These are phyloP conservation scores for Boletus rufocinnamomeus DNA, from an alignment of 768 basidiomycete species.

Conservation along the genomic window DNA sequence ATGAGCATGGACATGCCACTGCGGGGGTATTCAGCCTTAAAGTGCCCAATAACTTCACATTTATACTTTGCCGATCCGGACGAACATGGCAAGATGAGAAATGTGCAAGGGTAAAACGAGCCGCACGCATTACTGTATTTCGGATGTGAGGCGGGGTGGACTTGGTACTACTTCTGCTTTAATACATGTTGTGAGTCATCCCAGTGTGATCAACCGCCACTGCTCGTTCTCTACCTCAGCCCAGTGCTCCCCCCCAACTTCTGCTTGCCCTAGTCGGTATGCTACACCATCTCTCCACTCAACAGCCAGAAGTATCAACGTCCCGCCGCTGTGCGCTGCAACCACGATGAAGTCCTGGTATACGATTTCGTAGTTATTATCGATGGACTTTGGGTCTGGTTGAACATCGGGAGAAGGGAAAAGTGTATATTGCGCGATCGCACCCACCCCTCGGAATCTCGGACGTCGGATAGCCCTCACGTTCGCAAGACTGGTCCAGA, in stretches of 20 bases:
- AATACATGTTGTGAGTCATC: background rate
- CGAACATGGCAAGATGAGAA: too few relatives aligned
- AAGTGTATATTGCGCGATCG: background rate
- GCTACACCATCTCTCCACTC: conserved; percentile 20
- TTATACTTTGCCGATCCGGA: too few relatives aligned
- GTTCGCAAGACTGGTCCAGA: conserved; percentile 18
- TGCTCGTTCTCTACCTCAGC: conserved; percentile 3
- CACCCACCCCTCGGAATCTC: accelerated
- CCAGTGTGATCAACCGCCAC: conserved; percentile 14
- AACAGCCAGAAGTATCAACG: conserved; percentile 10
- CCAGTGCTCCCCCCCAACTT: background rate
- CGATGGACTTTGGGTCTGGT: background rate
- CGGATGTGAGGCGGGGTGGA: background rate
- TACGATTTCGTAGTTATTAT: background rate
- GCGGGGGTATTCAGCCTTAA: background rate
- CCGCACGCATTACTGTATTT: background rate
- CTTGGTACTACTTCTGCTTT: background rate
- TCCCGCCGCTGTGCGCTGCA: background rate
- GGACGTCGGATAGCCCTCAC: background rate
- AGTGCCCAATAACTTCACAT: background rate
- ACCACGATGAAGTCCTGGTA: conserved; percentile 14
- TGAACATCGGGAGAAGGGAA: background rate
- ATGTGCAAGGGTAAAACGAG: too few relatives aligned
- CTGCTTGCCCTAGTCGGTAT: conserved; percentile 9
- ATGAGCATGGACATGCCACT: too few relatives aligned